Base-by-base conservation (phyloP, 331 rosid species). In the Spiraea crenata region DNA sequence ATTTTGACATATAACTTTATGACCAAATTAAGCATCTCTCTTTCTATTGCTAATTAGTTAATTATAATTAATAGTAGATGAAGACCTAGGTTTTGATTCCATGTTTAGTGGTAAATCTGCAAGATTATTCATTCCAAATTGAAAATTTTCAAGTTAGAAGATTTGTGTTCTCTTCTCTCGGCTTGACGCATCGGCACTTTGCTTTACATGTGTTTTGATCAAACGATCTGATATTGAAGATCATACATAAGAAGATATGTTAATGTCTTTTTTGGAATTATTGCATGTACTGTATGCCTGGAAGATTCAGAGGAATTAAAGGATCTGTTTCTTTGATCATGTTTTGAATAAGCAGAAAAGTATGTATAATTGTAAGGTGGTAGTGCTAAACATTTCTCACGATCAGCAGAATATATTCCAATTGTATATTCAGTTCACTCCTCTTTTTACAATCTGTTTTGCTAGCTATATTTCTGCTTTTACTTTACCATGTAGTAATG, bases 1-100 rank as follows among this genome's bases (percentile, higher is more conserved):
- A 47, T 47, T 31, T 65, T 16, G 67, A 50, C 47, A 9, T 54
- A 16, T 10, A 0, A 9, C 72, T 52, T 52, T 52, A 68, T 58
- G 64, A 17, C 59, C 63, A 80, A 83, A 78, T 84, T 72, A 71
- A 79, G 88, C 88, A 86, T 76, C 80, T 84, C 74, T 69, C 64
- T 69, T 81, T 72, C 75, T 66, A 45, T 58, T 72, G 78, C 57
- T 67, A 68, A 19, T 62, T 67, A 51, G 9, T 45, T 63, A 19
- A 56, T 48, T 74, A 37, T 10, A 58, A 58, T 59, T 14, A 54
- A 76, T 46, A 25, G 12, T 5, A 57, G 20, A 61, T 50, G 13
- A 12, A 46, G 76, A 55, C 10, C 52, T 61, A 39, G 61, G 31
- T 25, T 25, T 39, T 63, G 70, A 56, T 66, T 83, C 64, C 74